phyloP scores from a whole-genome alignment of 73 alveolate species.

The Stentor coeruleus region DNA sequence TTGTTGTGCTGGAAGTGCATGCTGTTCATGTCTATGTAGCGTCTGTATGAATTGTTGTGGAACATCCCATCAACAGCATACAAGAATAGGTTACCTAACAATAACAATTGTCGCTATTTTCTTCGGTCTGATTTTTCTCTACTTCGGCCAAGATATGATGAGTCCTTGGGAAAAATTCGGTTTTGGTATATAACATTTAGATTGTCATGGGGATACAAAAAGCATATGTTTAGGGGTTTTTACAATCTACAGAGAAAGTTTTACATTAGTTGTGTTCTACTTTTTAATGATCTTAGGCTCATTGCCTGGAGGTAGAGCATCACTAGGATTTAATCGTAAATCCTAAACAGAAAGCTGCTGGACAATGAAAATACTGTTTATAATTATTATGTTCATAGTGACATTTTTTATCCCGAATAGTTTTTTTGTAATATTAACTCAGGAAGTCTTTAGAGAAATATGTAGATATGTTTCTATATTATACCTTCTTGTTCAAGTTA shows the following conservation, averaged over 20 bases:
- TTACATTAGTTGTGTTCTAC: not conserved
- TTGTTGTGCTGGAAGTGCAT: slow-evolving; percentile 12
- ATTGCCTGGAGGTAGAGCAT: not conserved
- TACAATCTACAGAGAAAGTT: slow-evolving; percentile 15
- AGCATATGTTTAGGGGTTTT: not conserved
- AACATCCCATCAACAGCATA: slow-evolving; percentile 22
- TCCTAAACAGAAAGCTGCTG: not conserved
- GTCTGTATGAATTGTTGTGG: not conserved
- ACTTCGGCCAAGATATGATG: slow-evolving; percentile 12
- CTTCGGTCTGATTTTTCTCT: slow-evolving; percentile 11
- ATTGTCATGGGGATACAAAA: slow-evolving; percentile 13
- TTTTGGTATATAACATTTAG: not conserved
- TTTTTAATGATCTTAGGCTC: not conserved
- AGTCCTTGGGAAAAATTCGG: slow-evolving; percentile 14
- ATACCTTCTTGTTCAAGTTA: not conserved
- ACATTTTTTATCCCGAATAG: slow-evolving; percentile 9
- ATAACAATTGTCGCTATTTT: not conserved
- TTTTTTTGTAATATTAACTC: slow-evolving; percentile 4
- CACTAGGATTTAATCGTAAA: not conserved
- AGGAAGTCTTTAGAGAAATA: slow-evolving; percentile 16
- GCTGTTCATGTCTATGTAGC: slow-evolving; percentile 16
- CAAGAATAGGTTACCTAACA: not conserved
- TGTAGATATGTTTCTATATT: slow-evolving; percentile 23
- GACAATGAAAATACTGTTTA: not conserved
- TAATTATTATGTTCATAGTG: not conserved